phyloP scores from a whole-genome alignment of 1,284 basidiomycete species.

The Tylopilus orsonianus region DNA sequence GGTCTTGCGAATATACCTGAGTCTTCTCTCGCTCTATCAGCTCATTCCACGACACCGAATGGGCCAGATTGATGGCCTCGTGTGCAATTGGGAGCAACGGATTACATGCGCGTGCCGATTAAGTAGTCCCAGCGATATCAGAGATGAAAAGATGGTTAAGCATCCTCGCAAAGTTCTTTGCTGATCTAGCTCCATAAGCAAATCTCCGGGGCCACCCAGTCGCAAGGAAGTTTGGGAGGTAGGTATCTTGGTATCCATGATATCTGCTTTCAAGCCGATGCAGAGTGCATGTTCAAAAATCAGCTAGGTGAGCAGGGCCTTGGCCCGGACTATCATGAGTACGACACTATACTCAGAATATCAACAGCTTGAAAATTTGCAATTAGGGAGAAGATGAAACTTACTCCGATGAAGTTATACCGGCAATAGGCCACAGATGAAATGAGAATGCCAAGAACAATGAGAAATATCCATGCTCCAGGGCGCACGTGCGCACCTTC shows the following conservation, averaged over 20 bases:
- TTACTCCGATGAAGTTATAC: slow-evolving; percentile 1
- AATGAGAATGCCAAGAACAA: not conserved
- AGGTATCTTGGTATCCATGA: not conserved
- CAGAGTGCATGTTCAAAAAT: slow-evolving; percentile 1
- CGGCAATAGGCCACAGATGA: not conserved
- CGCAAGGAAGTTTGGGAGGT: not conserved
- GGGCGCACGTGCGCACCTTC: not conserved
- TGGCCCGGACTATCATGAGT: slow-evolving; percentile 1
- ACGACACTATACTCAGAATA: not conserved
- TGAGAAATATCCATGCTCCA: slow-evolving; percentile 1
- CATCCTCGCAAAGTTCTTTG: not conserved
- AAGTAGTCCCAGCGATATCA: not conserved
- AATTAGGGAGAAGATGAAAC: not conserved
- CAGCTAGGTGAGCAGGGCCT: not conserved
- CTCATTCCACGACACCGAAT: no score
- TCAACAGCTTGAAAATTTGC: not conserved
- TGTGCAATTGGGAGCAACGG: no score
- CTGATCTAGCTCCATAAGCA: not conserved
- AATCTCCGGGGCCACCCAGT: not conserved
- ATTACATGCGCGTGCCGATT: no score
- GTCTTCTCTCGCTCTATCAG: no score
- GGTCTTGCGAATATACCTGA: no score
- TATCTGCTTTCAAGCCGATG: not conserved
- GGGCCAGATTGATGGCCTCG: no score
- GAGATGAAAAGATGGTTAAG: slow-evolving; percentile 1